A percentile compares a stretch with the other conserved stretches of the same genome.
These are phyloP conservation scores for Maudiozyma turicensis DNA, from an alignment of 805 yeast genomes.

Conservation along the genomic window DNA sequence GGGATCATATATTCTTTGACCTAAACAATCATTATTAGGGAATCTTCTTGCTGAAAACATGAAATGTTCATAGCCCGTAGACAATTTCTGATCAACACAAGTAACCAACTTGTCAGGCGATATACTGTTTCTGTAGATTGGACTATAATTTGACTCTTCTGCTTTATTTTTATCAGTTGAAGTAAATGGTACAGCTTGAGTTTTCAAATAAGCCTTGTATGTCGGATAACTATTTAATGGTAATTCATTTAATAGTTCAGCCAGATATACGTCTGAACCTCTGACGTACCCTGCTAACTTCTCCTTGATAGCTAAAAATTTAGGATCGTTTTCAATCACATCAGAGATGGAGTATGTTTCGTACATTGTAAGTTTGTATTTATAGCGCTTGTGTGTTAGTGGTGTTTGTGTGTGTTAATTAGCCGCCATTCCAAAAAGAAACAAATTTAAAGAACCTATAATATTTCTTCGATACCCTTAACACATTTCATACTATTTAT, in stretches of 20 bases:
- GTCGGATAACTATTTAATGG: slow-evolving; percentile 21
- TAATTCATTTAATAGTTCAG: slow-evolving; percentile 12
- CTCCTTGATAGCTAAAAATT: slow-evolving; percentile 12
- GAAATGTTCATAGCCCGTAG: slow-evolving; percentile 39
- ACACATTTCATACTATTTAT: no score
- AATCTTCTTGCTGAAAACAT: slow-evolving; percentile 31
- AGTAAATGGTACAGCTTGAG: slow-evolving; percentile 29
- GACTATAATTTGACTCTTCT: slow-evolving; percentile 35
- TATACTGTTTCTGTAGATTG: slow-evolving; percentile 39
- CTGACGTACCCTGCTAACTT: slow-evolving; percentile 11
- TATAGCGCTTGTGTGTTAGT: no score
- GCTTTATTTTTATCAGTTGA: slow-evolving; percentile 7
- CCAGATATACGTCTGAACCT: slow-evolving; percentile 23
- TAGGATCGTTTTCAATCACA: slow-evolving; percentile 17
- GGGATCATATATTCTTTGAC: slow-evolving; percentile 32
- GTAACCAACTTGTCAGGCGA: slow-evolving; percentile 29
- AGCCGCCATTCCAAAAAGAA: no score
- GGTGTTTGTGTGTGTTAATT: no score
- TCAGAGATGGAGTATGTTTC: slow-evolving; percentile 16
- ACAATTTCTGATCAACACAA: slow-evolving; percentile 35
- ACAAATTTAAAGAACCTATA: no score
- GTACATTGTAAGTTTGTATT: not conserved
- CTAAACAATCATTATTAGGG: slow-evolving; percentile 37
- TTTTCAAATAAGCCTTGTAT: slow-evolving; percentile 16
- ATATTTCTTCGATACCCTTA: no score